Evolutionary conservation across 805 yeast genomes (phyloP), one percentile per base, ranked within the genome.

Genomic region (Candida andamanensis): DNA sequence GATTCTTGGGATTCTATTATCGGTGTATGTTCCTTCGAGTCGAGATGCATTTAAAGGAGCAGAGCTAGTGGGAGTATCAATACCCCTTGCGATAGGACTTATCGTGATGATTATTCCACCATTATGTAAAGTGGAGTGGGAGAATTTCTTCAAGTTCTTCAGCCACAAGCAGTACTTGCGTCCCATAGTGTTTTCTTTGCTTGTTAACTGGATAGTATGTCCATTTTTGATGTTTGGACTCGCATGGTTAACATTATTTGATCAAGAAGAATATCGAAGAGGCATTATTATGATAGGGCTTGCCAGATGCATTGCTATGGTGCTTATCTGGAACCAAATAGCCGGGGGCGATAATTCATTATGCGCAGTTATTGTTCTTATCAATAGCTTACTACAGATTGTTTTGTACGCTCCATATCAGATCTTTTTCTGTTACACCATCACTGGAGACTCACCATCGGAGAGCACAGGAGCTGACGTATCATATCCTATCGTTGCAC

Each of bases 231-330:
- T 75, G 80, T 60, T 72, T 45, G 78, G 69, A 0, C 54, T 75
- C 12, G 69, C 76, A 1, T 75, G 80, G 81, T 44, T 67, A 26
- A 59, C 64, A 0, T 42, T 76, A 29, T 69, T 69, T 34, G 69
- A 74, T 35, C 44, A 61, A 30, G 53, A 53, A 6, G 80, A 72
- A 33, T 70, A 69, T 35, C 53, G 80, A 25, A 56, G 52, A 24
- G 80, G 80, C 2, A 60, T 76, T n/a, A 72, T 76, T 18, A 65
- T 76, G 70, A 71, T 76, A 28, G 81, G 81, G 1, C 35, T 72
- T 21, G 80, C 78, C 5, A 52, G 80, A 36, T 75, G 81, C 46
- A 74, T 75, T 40, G 81, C 80, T 15, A 75, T 76, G 80, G 81
- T 74, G 1, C 51, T 76, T 30, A 48, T 75, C 17, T 75, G 80